Evolutionary conservation across 2,329 filamentous ascomycete species (phyloP).

Genomic region (Zymoseptoria brevis): DNA sequence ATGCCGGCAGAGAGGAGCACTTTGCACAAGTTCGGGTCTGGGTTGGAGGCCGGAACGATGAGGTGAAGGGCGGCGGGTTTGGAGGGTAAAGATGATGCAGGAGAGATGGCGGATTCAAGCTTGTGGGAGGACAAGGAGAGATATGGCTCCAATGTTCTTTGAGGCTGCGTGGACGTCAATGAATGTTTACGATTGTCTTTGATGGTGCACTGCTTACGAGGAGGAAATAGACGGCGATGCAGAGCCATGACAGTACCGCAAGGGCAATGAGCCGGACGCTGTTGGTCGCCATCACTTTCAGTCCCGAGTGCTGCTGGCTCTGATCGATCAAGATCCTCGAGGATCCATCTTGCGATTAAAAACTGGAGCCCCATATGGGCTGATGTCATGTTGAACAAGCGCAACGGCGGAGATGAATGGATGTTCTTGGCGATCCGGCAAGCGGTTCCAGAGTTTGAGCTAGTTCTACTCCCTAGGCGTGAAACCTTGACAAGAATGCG

Average conservation of each 20-base stretch:
- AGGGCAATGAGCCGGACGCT: background rate
- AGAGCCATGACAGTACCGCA: background rate
- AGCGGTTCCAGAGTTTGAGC: too few relatives aligned
- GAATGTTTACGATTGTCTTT: background rate
- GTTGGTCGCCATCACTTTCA: background rate
- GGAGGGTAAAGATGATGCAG: background rate
- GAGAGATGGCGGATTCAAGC: background rate
- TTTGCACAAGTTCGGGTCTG: conserved; percentile 23
- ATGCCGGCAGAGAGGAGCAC: conserved; percentile 19
- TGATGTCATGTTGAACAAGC: background rate
- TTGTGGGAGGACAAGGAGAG: background rate
- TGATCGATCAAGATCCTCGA: background rate
- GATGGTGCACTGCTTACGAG: background rate
- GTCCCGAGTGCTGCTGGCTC: background rate
- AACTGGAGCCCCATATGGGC: background rate
- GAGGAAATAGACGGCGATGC: background rate
- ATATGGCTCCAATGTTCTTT: background rate
- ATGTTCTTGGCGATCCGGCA: background rate
- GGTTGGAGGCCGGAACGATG: conserved; percentile 18
- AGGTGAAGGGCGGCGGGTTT: conserved; percentile 19
- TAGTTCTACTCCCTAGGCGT: too few relatives aligned
- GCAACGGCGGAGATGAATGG: background rate
- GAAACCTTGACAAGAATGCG: too few relatives aligned
- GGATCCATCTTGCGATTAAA: background rate
- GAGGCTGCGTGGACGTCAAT: background rate